Base-by-base conservation (phyloP, 1,284 basidiomycete genomes). In the Coniferiporia sulphurascens region DNA sequence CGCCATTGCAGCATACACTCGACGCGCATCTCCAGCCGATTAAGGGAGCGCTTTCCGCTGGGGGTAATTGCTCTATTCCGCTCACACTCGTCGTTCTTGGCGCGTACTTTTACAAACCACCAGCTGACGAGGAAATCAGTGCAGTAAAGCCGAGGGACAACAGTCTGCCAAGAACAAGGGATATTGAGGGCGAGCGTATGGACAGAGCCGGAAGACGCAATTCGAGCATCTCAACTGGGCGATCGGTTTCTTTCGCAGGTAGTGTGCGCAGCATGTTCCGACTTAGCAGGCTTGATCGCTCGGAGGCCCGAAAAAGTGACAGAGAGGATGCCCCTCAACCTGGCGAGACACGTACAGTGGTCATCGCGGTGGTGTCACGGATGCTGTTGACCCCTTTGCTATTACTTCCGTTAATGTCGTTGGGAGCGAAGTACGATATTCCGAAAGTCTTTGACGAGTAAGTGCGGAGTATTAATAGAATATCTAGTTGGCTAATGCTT, bases 21-120 rank as follows among this genome's bases (percentile, higher is more conserved):
- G 81, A 86, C 22, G 69, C 74, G 3, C 83, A 84, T 63, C 73
- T 89, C 68, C 76, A 78, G 45, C 87, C 91, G 0, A 72, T 95
- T 58, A 90, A 87, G 66, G 83, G 85, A 49, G 89, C 91, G 0
- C 74, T 95, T 62, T 79, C 77, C 21, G 76, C 79, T 27, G 87
- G 89, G 0, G 92, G 93, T 1, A 83, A 82, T 65, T 95, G 92
- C 67, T 91, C 90, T 0, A 88, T 98, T 64, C 95, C 95, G 0
- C 71, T 97, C 22, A 97, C 95, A 2, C 78, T 98, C 43, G 82
- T 98, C 61, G 93, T 97, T 7, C 85, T 98, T 48, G 95, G 95
- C 15, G 93, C 91, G 6, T 97, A 95, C 78, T 97, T 97, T 72
- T 87, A 90, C 69, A 74, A 63, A 5, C 68, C 73, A n/a, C 54